These are phyloP conservation scores for Leccinum variicolor DNA, from an alignment of 768 basidiomycete species.

Conservation along the genomic window DNA sequence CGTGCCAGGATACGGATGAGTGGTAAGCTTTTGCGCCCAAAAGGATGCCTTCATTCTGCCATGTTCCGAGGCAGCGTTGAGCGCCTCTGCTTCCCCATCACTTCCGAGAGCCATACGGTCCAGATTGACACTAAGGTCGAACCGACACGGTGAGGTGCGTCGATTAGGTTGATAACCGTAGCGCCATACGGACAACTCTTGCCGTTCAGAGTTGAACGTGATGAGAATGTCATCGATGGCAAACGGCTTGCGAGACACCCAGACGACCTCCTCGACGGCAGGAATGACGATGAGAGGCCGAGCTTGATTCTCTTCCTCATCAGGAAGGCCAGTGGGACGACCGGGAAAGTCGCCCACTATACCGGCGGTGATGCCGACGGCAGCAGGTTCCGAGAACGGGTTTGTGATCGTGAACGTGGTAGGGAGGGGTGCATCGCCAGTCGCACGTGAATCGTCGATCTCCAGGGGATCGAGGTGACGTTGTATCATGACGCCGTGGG, in stretches of 20 bases:
- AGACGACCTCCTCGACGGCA: conserved; percentile 63
- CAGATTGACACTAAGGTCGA: conserved; percentile 57
- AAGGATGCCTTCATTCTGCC: conserved; percentile 67
- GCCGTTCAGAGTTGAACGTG: conserved; percentile 54
- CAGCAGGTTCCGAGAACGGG: conserved; percentile 70
- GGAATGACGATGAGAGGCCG: conserved; percentile 55
- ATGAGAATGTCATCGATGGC: conserved; percentile 49
- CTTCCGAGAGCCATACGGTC: conserved; percentile 68
- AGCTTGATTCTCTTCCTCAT: conserved; percentile 51
- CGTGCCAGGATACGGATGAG: conserved; percentile 41
- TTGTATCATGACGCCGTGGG: conserved; percentile 79
- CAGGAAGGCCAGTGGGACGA: conserved; percentile 39
- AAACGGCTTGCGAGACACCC: conserved; percentile 47
- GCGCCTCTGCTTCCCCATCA: conserved; percentile 40
- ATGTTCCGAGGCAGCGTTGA: conserved; percentile 46
- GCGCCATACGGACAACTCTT: conserved; percentile 64
- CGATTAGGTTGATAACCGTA: conserved; percentile 53
- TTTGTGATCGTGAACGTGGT: conserved; percentile 78
- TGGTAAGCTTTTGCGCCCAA: conserved; percentile 65
- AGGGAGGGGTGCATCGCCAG: conserved; percentile 68
- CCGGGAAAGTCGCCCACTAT: conserved; percentile 46
- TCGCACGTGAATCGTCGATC: conserved; percentile 58
- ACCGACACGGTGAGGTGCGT: conserved; percentile 46
- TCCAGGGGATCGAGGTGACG: conserved; percentile 67
- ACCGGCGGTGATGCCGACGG: conserved; percentile 64